Conservation (phyloP, 2,329 filamentous ascomycete genomes). For the Teratosphaeria nubilosa region DNA sequence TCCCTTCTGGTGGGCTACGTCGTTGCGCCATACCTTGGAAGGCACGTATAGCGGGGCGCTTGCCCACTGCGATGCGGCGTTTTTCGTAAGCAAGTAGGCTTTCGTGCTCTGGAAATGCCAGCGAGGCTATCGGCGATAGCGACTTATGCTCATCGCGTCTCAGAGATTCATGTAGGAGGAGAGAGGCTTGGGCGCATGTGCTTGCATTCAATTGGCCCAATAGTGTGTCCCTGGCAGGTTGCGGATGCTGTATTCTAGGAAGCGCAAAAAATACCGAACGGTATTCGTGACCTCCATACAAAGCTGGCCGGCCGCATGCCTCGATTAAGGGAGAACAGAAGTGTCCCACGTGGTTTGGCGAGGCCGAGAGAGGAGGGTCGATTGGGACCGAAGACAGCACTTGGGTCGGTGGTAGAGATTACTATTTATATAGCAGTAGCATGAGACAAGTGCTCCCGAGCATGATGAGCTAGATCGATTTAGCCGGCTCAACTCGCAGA, state of each 20-base stretch:
- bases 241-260: no score
- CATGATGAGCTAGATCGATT: background rate
- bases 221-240: background rate
- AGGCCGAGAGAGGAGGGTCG: background rate
- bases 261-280: background rate
- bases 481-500: background rate
- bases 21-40: background rate
- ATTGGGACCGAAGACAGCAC: background rate
- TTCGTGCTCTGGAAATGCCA: background rate
- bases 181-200: background rate
- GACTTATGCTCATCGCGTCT: background rate
- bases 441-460: background rate
- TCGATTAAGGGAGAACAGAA: background rate
- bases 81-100: background rate
- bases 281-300: background rate
- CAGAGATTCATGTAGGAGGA: background rate
- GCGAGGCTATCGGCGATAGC: background rate
- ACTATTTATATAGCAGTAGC: background rate
- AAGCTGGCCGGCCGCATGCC: background rate
- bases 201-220: background rate
- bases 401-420: background rate
- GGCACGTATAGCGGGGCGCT: background rate
- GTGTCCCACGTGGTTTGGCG: slow-evolving; percentile 5
- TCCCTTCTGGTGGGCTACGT: background rate
- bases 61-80: background rate